A percentile compares a stretch with the other conserved stretches of the same genome.
phyloP scores from a whole-genome alignment of 2,329 filamentous ascomycete species.

The Aspergillus sp. region DNA sequence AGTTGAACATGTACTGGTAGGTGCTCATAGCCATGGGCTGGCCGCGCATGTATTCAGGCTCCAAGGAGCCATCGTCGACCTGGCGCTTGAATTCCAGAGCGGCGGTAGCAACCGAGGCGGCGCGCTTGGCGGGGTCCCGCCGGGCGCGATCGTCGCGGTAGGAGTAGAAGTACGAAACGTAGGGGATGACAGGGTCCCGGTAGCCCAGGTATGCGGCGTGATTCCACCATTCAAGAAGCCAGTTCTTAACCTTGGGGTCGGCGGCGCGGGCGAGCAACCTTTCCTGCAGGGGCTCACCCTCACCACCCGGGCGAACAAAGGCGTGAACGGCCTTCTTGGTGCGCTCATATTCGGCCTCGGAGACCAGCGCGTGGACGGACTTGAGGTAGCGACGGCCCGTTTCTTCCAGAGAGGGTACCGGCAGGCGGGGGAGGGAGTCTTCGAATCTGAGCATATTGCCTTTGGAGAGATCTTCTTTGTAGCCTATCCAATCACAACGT shows the following conservation, averaged over 20 bases:
- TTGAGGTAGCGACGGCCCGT: slow-evolving; percentile 66
- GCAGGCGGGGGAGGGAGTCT: slow-evolving; percentile 64
- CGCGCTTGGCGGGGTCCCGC: slow-evolving; percentile 86
- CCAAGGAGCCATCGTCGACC: slow-evolving; percentile 78
- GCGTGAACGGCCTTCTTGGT: slow-evolving; percentile 81
- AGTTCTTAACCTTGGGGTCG: slow-evolving; percentile 83
- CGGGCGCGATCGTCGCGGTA: slow-evolving; percentile 90
- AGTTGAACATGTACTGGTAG: slow-evolving; percentile 99
- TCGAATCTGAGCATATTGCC: slow-evolving; percentile 68
- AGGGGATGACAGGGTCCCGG: slow-evolving; percentile 93
- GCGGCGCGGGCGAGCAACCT: slow-evolving; percentile 78
- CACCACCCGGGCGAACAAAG: slow-evolving; percentile 83
- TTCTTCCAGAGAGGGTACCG: slow-evolving; percentile 65
- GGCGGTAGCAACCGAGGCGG: slow-evolving; percentile 83
- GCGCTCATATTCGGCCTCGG: slow-evolving; percentile 58
- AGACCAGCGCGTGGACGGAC: slow-evolving; percentile 65
- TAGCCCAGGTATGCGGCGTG: slow-evolving; percentile 88
- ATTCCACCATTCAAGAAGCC: slow-evolving; percentile 99
- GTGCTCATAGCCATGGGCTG: slow-evolving; percentile 97
- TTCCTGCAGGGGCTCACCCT: slow-evolving; percentile 82
- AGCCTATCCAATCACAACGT: slow-evolving; percentile 48
- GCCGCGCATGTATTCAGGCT: slow-evolving; percentile 99
- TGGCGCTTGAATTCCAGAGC: slow-evolving; percentile 92
- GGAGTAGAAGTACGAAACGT: slow-evolving; percentile 99
- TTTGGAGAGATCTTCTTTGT: slow-evolving; percentile 65